Percentiles rank a stretch among this genome's conserved stretches.
These are phyloP conservation scores for Chaetothyriales sp. DNA, from an alignment of 2,329 filamentous ascomycete genomes.

Conservation along the genomic window DNA sequence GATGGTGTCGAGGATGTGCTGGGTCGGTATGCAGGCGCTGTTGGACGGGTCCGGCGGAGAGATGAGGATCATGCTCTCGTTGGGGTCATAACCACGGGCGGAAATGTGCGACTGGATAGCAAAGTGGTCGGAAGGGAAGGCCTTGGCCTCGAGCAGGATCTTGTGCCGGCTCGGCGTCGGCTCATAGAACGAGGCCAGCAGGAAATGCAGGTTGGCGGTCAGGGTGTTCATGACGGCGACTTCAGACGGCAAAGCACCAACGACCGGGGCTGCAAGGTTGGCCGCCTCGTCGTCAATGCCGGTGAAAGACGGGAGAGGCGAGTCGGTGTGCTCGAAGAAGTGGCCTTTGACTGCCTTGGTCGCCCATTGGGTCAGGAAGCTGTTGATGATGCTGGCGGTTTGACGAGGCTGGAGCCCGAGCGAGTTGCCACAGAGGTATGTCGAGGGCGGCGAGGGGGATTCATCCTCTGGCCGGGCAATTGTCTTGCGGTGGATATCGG, in stretches of 20 bases:
- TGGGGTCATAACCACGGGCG: constrained; percentile 52
- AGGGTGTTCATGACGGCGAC: constrained; percentile 80
- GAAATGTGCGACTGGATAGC: constrained; percentile 67
- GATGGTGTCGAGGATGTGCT: constrained; percentile 57
- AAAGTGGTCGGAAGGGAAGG: constrained; percentile 79
- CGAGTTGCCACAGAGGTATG: constrained; percentile 84
- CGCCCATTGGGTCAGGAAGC: constrained; percentile 70
- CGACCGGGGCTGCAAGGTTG: constrained; percentile 52
- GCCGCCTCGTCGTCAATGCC: constrained; percentile 64
- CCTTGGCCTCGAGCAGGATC: constrained; percentile 77
- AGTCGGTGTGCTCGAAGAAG: constrained; percentile 54
- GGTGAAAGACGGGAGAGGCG: constrained; percentile 56
- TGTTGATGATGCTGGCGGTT: constrained; percentile 48
- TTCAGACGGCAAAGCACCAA: constrained; percentile 58
- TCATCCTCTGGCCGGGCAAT: constrained; percentile 28
- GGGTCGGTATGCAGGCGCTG: constrained; percentile 49
- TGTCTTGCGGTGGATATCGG: constrained; percentile 51
- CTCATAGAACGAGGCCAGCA: constrained; percentile 72
- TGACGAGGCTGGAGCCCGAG: constrained; percentile 67
- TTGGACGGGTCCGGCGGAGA: constrained; percentile 38
- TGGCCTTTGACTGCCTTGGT: constrained; percentile 74
- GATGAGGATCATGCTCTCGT: constrained; percentile 58
- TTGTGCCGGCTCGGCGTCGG: constrained; percentile 52
- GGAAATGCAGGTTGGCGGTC: constrained; percentile 64
- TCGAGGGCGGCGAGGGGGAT: constrained; percentile 27